These are phyloP conservation scores for Heterobasidion parviporum DNA, from an alignment of 1,284 basidiomycete genomes.

Conservation along the genomic window DNA sequence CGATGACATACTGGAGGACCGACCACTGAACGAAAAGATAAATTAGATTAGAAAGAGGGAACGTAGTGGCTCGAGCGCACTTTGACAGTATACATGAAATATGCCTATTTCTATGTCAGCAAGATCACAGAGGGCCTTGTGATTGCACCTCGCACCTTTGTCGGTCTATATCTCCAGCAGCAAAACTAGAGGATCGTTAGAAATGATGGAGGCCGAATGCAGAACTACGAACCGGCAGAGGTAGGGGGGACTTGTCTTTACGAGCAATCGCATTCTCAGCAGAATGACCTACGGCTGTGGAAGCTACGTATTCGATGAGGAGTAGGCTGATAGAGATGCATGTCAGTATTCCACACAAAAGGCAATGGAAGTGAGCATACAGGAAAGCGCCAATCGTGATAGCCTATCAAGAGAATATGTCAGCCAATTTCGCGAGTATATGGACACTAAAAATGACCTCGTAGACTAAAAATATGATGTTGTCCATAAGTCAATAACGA, in stretches of 20 bases:
- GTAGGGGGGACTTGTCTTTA: conserved; percentile 75
- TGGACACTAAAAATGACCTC: conserved; percentile 26
- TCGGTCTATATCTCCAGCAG: conserved; percentile 71
- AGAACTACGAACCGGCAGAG: conserved; percentile 50
- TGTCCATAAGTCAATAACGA: neutral
- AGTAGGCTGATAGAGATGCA: conserved; percentile 44
- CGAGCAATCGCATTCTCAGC: conserved; percentile 61
- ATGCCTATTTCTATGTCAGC: conserved; percentile 35
- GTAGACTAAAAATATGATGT: conserved; percentile 25
- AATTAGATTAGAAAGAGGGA: neutral
- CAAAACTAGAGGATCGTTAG: conserved; percentile 42
- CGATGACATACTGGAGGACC: conserved; percentile 78
- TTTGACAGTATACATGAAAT: conserved; percentile 86
- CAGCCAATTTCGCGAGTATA: neutral
- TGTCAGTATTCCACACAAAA: neutral
- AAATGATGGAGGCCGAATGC: neutral
- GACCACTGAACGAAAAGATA: conserved; percentile 44
- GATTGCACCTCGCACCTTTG: conserved; percentile 41
- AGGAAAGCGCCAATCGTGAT: conserved; percentile 74
- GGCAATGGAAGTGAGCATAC: conserved; percentile 27
- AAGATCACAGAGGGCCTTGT: neutral
- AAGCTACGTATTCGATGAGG: conserved; percentile 78
- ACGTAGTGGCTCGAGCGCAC: conserved; percentile 25
- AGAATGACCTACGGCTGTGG: conserved; percentile 50
- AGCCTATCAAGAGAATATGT: conserved; percentile 33